Conservation (phyloP, 208 protist species). For the Acanthamoeba rhysodes region DNA sequence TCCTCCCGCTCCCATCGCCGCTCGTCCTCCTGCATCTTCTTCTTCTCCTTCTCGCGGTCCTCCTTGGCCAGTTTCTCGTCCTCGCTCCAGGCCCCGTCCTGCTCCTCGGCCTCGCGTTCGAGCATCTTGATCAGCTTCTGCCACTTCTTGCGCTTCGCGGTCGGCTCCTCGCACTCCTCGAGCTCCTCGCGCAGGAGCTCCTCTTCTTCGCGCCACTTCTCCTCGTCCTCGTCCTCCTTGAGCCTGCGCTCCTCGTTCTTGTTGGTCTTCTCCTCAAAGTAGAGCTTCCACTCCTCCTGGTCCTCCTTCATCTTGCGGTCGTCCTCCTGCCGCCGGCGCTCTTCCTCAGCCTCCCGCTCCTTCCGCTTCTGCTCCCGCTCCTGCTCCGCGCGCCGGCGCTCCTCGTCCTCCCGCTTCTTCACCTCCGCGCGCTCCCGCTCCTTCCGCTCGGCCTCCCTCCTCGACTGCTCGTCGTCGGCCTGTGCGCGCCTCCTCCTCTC, state of each 20-base stretch:
- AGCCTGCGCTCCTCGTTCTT: conserved; percentile 40
- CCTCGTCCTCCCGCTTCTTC: conserved; percentile 25
- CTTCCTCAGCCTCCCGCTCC: conserved; percentile 26
- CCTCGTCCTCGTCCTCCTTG: conserved; percentile 41
- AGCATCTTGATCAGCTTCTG: conserved; percentile 64
- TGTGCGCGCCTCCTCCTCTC: background rate
- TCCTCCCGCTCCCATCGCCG: conserved; percentile 55
- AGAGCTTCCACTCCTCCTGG: conserved; percentile 55
- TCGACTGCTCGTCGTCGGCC: background rate
- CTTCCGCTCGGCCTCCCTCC: background rate
- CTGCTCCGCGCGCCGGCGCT: conserved; percentile 2
- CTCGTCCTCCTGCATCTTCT: conserved; percentile 59
- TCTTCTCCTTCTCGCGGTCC: conserved; percentile 49
- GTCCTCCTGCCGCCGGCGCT: conserved; percentile 11
- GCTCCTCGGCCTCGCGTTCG: conserved; percentile 52
- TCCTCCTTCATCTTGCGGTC: conserved; percentile 63
- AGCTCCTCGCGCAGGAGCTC: conserved; percentile 51
- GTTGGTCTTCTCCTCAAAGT: conserved; percentile 59
- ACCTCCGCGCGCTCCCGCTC: conserved; percentile 17
- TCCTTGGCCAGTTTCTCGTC: conserved; percentile 38
- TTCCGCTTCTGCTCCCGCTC: conserved; percentile 38
- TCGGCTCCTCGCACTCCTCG: conserved; percentile 55
- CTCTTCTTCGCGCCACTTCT: conserved; percentile 59
- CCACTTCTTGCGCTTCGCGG: conserved; percentile 65
- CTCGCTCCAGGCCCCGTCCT: conserved; percentile 30